Base-by-base conservation (phyloP, 371 early-diverging fungal species). In the Choanephora cucurbitarum region DNA sequence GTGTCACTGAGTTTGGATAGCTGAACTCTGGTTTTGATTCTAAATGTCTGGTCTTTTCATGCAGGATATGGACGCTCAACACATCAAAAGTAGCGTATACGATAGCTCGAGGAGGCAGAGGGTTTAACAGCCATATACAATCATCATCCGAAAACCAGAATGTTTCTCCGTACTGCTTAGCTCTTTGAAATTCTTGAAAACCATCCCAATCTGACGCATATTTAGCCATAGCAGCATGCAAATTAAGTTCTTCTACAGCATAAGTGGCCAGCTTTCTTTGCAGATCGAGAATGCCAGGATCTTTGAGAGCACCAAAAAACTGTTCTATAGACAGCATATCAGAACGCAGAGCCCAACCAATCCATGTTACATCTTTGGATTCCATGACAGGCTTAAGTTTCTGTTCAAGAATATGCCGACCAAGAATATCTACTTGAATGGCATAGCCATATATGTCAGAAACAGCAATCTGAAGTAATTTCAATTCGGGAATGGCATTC, bases 51-150 rank as follows among this genome's bases (percentile, higher is more conserved):
- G 65, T 62, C 5, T 33, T 28, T n/a, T 73, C 60, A 22, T 70
- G 32, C 1, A 79, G 43, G 0, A 65, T 74, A 17, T 62, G 28
- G 1, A 79, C 54, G 49, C 72, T 68, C 19, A 76, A 65, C 0
- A 76, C 79, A 54, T 79, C 79, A 58, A 79, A 79, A 0, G 72
- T 55, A 8, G 79, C 45, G 41, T 79, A 79, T 0, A 76, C 74
- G 1, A 79, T 28, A 2, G 76, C 76, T 18, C 51, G 63, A 0
- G 68, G 65, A 21, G 79, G 71, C 3, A 79, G 44, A 9, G 79
- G 79, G 8, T 45, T 33, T 10, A 55, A 28, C 8, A 60, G 18
- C 79, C 79, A 79, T 15, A 79, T 55, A 52, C 76, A 74, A 13
- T 79, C 66, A 7, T 57, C 21, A 5, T 62, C 71, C 0, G 50